Percentiles rank a stretch among this genome's conserved stretches.
Evolutionary conservation across 192 early-diverging fungal genomes (phyloP).

Genomic region (Entophlyctis helioformis): DNA sequence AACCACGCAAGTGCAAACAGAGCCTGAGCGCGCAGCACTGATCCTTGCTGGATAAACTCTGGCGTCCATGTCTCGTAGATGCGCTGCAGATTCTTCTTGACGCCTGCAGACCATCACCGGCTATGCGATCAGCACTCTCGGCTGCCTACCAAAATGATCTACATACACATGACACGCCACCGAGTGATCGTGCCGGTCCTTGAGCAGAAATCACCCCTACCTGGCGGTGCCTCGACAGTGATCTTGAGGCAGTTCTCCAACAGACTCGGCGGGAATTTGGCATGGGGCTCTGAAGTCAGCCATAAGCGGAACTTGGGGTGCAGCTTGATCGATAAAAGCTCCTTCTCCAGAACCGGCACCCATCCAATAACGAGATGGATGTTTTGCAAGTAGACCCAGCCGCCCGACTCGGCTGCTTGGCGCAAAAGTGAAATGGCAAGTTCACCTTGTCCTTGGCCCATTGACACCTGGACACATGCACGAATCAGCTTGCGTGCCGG

Average conservation of each 20-base stretch:
- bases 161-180: too few species aligned
- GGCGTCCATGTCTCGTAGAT: slow-evolving; percentile 37
- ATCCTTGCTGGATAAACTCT: slow-evolving; percentile 25
- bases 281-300: slow-evolving; percentile 42
- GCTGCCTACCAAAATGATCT: too few species aligned
- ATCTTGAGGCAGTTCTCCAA: slow-evolving; percentile 39
- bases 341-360: slow-evolving; percentile 39
- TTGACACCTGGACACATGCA: slow-evolving; percentile 36
- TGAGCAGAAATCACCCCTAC: too few species aligned
- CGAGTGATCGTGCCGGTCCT: too few species aligned
- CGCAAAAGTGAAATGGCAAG: slow-evolving; percentile 25
- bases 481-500: too few species aligned
- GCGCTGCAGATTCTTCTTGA: slow-evolving; percentile 43
- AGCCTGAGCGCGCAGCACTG: slow-evolving; percentile 35
- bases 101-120: slow-evolving; percentile 10
- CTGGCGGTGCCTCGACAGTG: slow-evolving; percentile 45
- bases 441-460: slow-evolving; percentile 51
- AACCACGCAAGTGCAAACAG: slow-evolving; percentile 48
- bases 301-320: slow-evolving; percentile 40
- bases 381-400: slow-evolving; percentile 46
- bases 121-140: too few species aligned
- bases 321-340: slow-evolving; percentile 13
- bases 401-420: slow-evolving; percentile 16
- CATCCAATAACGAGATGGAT: slow-evolving; percentile 44
- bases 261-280: slow-evolving; percentile 34